Percentiles rank a stretch among this genome's conserved stretches.
phyloP scores from a whole-genome alignment of 768 basidiomycete species.

The Suillus fuscotomentosus region DNA sequence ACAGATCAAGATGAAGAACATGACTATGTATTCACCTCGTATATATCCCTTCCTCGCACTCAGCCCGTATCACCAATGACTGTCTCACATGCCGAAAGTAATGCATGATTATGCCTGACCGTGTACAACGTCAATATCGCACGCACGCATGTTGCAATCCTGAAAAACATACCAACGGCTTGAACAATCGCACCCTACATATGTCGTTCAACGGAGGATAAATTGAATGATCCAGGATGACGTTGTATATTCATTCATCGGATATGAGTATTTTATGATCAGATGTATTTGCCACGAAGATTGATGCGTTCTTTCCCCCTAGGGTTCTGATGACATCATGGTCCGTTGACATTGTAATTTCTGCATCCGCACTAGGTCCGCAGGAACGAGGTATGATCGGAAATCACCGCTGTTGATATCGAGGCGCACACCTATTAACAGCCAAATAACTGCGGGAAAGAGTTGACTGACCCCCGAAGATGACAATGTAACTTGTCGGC shows the following conservation, averaged over 20 bases:
- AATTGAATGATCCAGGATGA: not conserved
- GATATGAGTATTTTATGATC: not conserved
- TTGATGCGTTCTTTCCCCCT: not conserved
- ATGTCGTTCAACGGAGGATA: not conserved
- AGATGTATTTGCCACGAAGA: not conserved
- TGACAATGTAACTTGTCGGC: too few species aligned
- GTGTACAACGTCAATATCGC: not conserved
- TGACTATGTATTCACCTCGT: not conserved
- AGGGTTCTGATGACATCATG: not conserved
- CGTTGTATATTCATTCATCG: not conserved
- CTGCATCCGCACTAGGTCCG: too few species aligned
- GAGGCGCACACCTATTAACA: too few species aligned
- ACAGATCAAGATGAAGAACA: not conserved
- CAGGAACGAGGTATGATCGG: not conserved
- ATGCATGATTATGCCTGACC: not conserved
- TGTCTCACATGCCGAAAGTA: not conserved
- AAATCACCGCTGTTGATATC: not conserved
- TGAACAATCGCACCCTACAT: not conserved
- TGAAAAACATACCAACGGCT: not conserved
- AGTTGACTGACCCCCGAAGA: too few species aligned
- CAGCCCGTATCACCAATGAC: constrained; percentile 3
- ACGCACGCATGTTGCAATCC: not conserved
- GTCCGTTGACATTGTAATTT: not conserved
- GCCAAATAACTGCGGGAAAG: too few species aligned
- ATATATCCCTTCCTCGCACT: not conserved